Conservation (phyloP, 495 filamentous ascomycete genomes). For the Talaromyces thailandensis region DNA sequence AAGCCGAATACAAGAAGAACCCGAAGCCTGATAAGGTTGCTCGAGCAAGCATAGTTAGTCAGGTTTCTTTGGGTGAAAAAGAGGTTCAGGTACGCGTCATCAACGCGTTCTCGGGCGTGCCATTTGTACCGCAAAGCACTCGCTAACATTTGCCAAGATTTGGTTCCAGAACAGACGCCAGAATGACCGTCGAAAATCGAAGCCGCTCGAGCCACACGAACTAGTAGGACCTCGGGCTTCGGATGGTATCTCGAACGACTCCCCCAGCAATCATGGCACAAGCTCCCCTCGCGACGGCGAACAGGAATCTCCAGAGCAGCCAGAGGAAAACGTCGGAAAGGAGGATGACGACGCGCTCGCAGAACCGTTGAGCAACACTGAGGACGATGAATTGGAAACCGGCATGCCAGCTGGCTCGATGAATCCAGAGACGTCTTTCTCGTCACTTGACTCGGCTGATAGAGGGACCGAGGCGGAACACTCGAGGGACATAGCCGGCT, state of each 20-base stretch:
- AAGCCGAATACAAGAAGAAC: constrained; percentile 76
- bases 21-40: constrained; percentile 88
- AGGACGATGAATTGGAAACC: not conserved
- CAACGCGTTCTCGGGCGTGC: not conserved
- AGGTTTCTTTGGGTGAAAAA: constrained; percentile 88
- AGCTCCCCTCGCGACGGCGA: constrained; percentile 10
- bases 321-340: not conserved
- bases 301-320: not conserved
- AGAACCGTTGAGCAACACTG: not conserved
- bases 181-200: constrained; percentile 82
- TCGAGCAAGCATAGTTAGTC: constrained; percentile 71
- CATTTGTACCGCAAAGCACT: not conserved
- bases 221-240: constrained; percentile 45
- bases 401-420: not conserved
- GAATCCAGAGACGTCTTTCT: not conserved
- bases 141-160: constrained; percentile 50
- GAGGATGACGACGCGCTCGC: not conserved
- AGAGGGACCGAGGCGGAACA: not conserved
- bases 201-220: constrained; percentile 77
- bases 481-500: not conserved
- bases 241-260: constrained; percentile 20
- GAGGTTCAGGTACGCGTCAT: constrained; percentile 80
- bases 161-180: constrained; percentile 99
- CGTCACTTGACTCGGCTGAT: not conserved
- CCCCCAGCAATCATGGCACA: constrained; percentile 41